Evolutionary conservation across 768 basidiomycete genomes (phyloP), one percentile per base, ranked within the genome.

Genomic region (Austroboletus eburneus): DNA sequence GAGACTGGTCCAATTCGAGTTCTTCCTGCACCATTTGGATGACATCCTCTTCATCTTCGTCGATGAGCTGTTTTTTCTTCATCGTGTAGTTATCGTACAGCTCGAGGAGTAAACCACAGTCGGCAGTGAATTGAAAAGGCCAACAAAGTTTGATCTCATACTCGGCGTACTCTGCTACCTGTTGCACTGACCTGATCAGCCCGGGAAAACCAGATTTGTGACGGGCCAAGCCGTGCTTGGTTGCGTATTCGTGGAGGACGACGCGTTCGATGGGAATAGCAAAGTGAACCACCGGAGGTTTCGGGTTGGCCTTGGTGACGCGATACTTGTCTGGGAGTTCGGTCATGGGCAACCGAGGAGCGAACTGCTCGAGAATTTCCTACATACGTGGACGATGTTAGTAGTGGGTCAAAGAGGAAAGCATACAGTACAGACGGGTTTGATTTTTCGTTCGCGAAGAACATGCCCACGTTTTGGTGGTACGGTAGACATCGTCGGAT

Each of bases 81-180:
- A 38, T 23, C 37, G n/a, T 29, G 36, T 38, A 38, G 36, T 39
- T 45, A 21, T 45, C 21, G 30, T 45, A 45, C 16, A 45, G 21
- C 8, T 9, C 14, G 5, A 45, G 16, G 24, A 45, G n/a, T 16
- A 45, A 2, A 10, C 21, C 25, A 9, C 37, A 38, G 29, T 45
- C 20, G 4, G 20, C n/a, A 3, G 27, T 45, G 36, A 16, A 12
- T 23, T 13, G 10, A 20, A 45, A 45, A 9, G 36, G 29, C 37
- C 44, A 45, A 21, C 21, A 13, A 30, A 38, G 20, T 10, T 29
- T n/a, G 27, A 45, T 18, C 14, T 39, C 21, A 12, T 23, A 45
- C 3, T 45, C 3, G 18, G 25, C 35, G 9, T 27, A 9, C 22
- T 38, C 2, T 5, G 43, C 27, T 16, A 32, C 8, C 9, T 8